Percentiles rank a stretch among this genome's conserved stretches.
Conservation (phyloP, 83 land plant genomes). For the Thuja plicata region DNA sequence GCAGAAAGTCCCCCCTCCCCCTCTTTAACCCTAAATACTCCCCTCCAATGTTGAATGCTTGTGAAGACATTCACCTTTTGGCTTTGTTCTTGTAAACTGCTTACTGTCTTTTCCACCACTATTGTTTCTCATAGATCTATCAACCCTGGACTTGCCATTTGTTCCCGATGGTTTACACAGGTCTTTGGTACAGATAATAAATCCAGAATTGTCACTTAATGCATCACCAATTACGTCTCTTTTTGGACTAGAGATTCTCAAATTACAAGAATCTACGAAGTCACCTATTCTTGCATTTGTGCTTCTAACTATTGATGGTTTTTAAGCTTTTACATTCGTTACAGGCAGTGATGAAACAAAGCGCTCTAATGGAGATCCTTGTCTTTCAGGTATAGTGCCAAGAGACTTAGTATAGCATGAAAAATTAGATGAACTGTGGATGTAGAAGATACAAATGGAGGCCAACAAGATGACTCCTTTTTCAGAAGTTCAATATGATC, state of each 20-base stretch:
- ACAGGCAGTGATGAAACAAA: slow-evolving; percentile 61
- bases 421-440: slow-evolving; percentile 74
- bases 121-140: slow-evolving; percentile 12
- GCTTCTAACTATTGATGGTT: slow-evolving; percentile 15
- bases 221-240: slow-evolving; percentile 26
- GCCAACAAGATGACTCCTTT: slow-evolving; percentile 21
- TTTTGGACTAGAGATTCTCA: slow-evolving; percentile 21
- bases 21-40: no score
- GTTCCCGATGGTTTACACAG: background rate
- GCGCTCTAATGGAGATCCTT: slow-evolving; percentile 65
- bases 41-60: no score
- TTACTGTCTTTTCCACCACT: background rate
- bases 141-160: slow-evolving; percentile 16
- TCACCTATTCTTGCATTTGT: slow-evolving; percentile 25
- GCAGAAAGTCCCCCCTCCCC: no score
- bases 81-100: background rate
- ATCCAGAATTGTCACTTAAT: slow-evolving; percentile 17
- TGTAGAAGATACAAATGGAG: slow-evolving; percentile 28
- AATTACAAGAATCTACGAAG: background rate
- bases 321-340: slow-evolving; percentile 20
- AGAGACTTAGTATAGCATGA: slow-evolving; percentile 46
- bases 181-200: slow-evolving; percentile 12
- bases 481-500: slow-evolving; percentile 25
- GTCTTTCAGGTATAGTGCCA: slow-evolving; percentile 22
- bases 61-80: background rate